Evolutionary conservation across 2,329 filamentous ascomycete genomes (phyloP).

Genomic region (Ceratocystis ficicola): DNA sequence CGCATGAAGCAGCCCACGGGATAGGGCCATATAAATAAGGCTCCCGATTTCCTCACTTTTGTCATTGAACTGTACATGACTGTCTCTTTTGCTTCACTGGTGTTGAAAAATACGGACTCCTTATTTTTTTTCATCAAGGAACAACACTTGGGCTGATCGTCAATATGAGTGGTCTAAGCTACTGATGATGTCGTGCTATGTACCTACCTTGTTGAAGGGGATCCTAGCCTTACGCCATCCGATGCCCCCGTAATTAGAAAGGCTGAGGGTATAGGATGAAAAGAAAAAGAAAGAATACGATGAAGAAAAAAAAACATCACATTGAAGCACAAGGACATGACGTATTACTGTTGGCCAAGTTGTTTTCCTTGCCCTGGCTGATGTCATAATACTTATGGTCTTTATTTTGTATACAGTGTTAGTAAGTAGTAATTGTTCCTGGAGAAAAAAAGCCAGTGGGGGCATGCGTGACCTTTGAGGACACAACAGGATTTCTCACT

Average conservation of each 20-base stretch:
- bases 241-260: conserved; percentile 3
- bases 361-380: background rate
- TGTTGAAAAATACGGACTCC: conserved; percentile 18
- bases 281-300: background rate
- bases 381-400: conserved; percentile 1
- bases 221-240: conserved; percentile 1
- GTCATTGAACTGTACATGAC: conserved; percentile 15
- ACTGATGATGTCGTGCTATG: conserved; percentile 12
- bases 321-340: background rate
- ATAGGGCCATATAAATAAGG: conserved; percentile 21
- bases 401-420: background rate
- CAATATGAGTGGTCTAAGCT: background rate
- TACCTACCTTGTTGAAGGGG: background rate
- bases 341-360: too few species aligned
- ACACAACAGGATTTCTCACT: too few species aligned
- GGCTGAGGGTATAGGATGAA: conserved; percentile 15
- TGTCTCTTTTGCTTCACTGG: conserved; percentile 16
- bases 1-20: conserved; percentile 22
- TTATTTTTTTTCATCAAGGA: conserved; percentile 11
- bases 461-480: background rate
- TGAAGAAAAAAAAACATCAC: background rate
- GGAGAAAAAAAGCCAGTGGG: conserved; percentile 7
- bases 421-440: background rate
- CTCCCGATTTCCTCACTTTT: conserved; percentile 20
- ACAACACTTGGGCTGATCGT: background rate